Evolutionary conservation across 306 rosid species (phyloP).

Genomic region (Inga oerstediana): DNA sequence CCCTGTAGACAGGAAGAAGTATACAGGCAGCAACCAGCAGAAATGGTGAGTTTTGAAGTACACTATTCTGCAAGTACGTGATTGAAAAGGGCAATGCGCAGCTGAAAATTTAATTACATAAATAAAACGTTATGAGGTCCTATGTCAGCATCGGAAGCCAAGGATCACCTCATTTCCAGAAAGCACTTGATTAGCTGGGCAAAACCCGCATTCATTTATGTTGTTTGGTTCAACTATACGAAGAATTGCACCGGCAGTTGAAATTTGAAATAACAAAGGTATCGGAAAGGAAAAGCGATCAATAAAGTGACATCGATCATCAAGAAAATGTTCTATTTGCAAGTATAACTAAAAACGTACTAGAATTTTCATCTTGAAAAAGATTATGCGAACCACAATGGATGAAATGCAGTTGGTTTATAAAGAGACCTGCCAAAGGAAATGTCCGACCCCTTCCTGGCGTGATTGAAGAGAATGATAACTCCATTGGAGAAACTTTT

Average conservation of each 20-base stretch:
- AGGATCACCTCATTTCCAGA: background rate
- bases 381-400: background rate
- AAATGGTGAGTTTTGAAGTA: background rate
- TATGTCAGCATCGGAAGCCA: background rate
- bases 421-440: constrained; percentile 35
- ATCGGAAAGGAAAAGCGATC: background rate
- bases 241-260: background rate
- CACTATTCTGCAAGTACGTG: background rate
- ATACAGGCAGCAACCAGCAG: constrained; percentile 15
- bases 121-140: background rate
- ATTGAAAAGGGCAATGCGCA: background rate
- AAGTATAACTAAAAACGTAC: background rate
- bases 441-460: constrained; percentile 21
- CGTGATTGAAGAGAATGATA: constrained; percentile 51
- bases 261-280: background rate
- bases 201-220: background rate
- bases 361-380: background rate
- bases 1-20: constrained; percentile 38
- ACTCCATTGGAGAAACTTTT: constrained; percentile 50
- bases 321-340: background rate
- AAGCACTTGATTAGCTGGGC: background rate
- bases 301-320: background rate
- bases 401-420: background rate
- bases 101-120: background rate
- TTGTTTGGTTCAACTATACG: background rate